Base-by-base conservation (phyloP, 202 grass and related monocot species). In the Schoenoplectus tabernaemontani region DNA sequence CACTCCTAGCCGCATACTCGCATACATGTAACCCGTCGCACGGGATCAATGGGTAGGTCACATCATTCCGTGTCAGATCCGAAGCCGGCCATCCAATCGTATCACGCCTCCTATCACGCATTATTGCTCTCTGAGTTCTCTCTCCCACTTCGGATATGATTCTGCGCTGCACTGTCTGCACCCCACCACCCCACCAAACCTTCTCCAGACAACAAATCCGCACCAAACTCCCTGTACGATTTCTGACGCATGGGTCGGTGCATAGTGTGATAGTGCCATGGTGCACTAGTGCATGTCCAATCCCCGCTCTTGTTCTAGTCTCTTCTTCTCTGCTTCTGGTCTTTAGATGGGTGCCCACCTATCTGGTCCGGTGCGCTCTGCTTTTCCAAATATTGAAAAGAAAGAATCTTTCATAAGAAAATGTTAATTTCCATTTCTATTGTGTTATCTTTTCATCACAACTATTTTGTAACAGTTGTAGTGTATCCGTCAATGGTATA, bases 21-120 rank as follows among this genome's bases (percentile, higher is more conserved):
- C n/a, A n/a, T n/a, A n/a, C 6, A 0, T 19, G 12, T 13, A 50
- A 17, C 0, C 1, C 28, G 28, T 2, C 44, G 54, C 47, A 54
- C 1, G 7, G 4, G 13, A 80, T 80, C 57, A 33, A 32, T 3
- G 7, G 0, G 4, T 11, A 64, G 12, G 58, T 80, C 77, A 43
- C 77, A 32, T 80, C 77, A 64, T 63, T 10, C 22, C 0, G 57
- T 80, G 77, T 80, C 77, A 65, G 78, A 80, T 37, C 10, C 39
- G 59, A 80, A 79, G 4, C 58, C 78, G 78, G 42, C 78, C 78
- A 80, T 47, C 78, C 78, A 80, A 64, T 80, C 37, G 24, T 22
- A 22, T 80, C 19, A 13, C 26, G 54, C 59, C 78, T 63, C 78
- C 23, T 80, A 37, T 65, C 15, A 34, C 32, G 26, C 24, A 48